Conservation (phyloP, 345 rosid genomes). For the Populus euphratica region DNA sequence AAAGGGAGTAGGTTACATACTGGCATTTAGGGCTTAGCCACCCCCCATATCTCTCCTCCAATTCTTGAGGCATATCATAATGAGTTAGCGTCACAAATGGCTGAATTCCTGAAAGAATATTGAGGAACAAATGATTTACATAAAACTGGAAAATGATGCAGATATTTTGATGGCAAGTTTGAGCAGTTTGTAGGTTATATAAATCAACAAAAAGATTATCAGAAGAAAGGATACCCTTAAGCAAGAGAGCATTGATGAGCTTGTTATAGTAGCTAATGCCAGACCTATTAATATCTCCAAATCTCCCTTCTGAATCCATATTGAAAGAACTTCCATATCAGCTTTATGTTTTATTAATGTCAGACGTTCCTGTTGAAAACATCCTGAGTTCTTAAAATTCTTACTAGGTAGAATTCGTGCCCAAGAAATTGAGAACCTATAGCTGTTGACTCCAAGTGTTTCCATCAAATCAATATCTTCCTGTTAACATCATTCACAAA, state of each 20-base stretch:
- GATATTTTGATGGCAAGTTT: not conserved
- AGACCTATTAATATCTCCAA: slow-evolving; percentile 47
- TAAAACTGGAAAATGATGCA: no score
- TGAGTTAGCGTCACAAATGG: slow-evolving; percentile 7
- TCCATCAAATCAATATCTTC: slow-evolving; percentile 61
- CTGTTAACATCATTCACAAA: slow-evolving; percentile 23
- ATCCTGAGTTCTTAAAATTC: slow-evolving; percentile 6
- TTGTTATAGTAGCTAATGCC: slow-evolving; percentile 60
- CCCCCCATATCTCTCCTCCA: slow-evolving; percentile 11
- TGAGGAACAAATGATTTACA: not conserved
- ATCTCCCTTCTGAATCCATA: slow-evolving; percentile 54
- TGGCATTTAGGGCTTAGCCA: slow-evolving; percentile 11
- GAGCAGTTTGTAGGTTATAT: no score
- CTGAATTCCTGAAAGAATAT: not conserved
- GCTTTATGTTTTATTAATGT: not conserved
- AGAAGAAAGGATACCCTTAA: slow-evolving; percentile 30
- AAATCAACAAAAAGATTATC: not conserved
- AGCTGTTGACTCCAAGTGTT: slow-evolving; percentile 56
- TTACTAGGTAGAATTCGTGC: slow-evolving; percentile 73
- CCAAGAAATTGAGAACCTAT: slow-evolving; percentile 79
- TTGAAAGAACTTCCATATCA: not conserved
- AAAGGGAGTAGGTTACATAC: not conserved
- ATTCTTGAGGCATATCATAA: slow-evolving; percentile 12
- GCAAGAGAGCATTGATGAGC: slow-evolving; percentile 52
- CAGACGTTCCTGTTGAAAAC: no score